Conservation (phyloP, 192 early-diverging fungal species). For the Rhizoclosmatium sp. region DNA sequence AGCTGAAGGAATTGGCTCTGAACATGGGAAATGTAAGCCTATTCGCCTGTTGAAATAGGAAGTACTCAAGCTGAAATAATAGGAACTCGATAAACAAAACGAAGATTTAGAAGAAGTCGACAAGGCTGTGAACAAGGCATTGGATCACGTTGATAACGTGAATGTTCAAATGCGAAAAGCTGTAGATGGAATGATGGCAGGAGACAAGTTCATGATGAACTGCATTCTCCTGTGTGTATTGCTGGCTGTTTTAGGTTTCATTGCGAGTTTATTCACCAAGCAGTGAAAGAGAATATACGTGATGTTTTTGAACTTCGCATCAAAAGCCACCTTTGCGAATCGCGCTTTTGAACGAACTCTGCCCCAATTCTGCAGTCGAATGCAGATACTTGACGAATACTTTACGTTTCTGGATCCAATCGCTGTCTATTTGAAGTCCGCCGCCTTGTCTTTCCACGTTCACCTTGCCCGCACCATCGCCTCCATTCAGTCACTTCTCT, state of each 20-base stretch:
- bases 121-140: conserved; percentile 61
- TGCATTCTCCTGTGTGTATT: conserved; percentile 67
- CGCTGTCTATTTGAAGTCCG: too few relatives aligned
- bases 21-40: conserved; percentile 60
- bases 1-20: conserved; percentile 62
- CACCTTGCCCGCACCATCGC: too few relatives aligned
- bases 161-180: conserved; percentile 65
- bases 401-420: too few relatives aligned
- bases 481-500: too few relatives aligned
- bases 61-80: background rate
- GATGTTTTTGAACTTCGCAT: too few relatives aligned
- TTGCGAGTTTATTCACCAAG: conserved; percentile 51
- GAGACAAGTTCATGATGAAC: conserved; percentile 69
- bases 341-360: too few relatives aligned
- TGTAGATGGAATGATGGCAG: conserved; percentile 68
- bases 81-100: conserved; percentile 70
- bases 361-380: too few relatives aligned
- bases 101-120: conserved; percentile 62
- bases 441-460: too few relatives aligned
- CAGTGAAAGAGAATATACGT: background rate
- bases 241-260: conserved; percentile 64
- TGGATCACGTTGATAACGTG: conserved; percentile 66
- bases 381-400: too few relatives aligned
- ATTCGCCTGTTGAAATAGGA: background rate
- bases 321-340: too few relatives aligned